These are phyloP conservation scores for Fusarium cicatricum DNA, from an alignment of 2,329 filamentous ascomycete species.

Conservation along the genomic window DNA sequence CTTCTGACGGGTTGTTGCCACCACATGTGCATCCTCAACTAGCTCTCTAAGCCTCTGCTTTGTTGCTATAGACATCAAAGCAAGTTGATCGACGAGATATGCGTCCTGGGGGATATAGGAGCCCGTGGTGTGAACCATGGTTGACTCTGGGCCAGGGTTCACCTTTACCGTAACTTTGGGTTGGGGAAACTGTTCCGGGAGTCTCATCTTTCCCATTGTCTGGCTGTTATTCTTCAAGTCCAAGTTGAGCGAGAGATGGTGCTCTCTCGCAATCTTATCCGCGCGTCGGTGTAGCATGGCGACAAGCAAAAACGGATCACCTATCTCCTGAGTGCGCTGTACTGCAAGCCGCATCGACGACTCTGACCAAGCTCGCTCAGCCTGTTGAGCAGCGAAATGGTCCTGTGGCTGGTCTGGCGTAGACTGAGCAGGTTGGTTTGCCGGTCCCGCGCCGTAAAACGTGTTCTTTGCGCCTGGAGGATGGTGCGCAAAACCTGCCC, in stretches of 20 bases:
- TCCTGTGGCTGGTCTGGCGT: conserved; percentile 62
- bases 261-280: conserved; percentile 65
- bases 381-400: conserved; percentile 70
- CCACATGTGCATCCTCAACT: conserved; percentile 76
- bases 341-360: conserved; percentile 69
- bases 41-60: conserved; percentile 81
- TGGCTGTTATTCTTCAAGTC: conserved; percentile 60
- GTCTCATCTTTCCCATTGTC: conserved; percentile 58
- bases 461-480: conserved; percentile 62
- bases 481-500: conserved; percentile 61
- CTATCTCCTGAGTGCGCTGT: conserved; percentile 72
- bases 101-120: conserved; percentile 79
- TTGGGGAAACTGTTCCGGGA: conserved; percentile 58
- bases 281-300: conserved; percentile 67
- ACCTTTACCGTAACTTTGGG: conserved; percentile 63
- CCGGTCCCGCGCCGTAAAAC: conserved; percentile 71
- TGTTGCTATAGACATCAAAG: conserved; percentile 81
- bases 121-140: conserved; percentile 68
- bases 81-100: conserved; percentile 81
- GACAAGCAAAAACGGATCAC: conserved; percentile 76
- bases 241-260: conserved; percentile 63
- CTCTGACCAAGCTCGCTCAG: conserved; percentile 71
- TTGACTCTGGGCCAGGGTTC: conserved; percentile 68
- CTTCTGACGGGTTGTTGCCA: conserved; percentile 76
- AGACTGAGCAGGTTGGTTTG: conserved; percentile 67